Percentiles rank a stretch among this genome's conserved stretches.
These are phyloP conservation scores for Bruguiera gymnorhiza DNA, from an alignment of 345 rosid genomes.

Conservation along the genomic window DNA sequence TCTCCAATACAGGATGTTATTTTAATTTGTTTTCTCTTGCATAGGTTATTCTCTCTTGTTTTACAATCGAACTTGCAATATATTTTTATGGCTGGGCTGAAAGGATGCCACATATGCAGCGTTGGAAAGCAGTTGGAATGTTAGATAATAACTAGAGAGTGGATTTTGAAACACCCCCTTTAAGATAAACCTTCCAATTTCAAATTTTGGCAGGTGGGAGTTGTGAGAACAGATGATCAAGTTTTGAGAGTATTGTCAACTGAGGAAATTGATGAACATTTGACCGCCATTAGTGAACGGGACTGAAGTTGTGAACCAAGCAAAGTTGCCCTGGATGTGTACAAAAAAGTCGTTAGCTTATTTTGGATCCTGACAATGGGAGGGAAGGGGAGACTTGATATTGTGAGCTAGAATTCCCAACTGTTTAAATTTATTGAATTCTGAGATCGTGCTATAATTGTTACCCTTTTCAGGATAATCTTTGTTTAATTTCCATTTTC, in stretches of 20 bases:
- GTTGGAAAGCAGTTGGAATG: not conserved
- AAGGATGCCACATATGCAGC: not conserved
- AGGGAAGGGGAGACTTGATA: not conserved
- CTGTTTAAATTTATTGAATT: too few species aligned
- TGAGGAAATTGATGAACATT: conserved; percentile 73
- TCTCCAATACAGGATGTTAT: not conserved
- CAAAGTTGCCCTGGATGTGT: not conserved
- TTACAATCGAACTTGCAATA: not conserved
- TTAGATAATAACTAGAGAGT: not conserved
- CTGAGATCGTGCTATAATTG: too few species aligned
- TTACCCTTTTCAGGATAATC: too few species aligned
- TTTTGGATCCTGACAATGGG: not conserved
- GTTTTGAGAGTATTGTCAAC: conserved; percentile 56
- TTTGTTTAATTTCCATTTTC: too few species aligned
- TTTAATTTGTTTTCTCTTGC: not conserved
- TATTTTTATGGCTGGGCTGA: not conserved
- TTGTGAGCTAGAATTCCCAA: too few species aligned
- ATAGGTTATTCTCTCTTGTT: not conserved
- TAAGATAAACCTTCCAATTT: not conserved
- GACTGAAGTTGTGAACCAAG: conserved; percentile 34
- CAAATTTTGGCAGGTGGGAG: conserved; percentile 55
- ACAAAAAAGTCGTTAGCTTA: not conserved
- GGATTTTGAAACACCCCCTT: not conserved
- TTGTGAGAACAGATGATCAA: conserved; percentile 59
- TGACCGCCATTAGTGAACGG: conserved; percentile 78